These are phyloP conservation scores for Talinum fruticosum DNA, from an alignment of 148 eudicot species.

Conservation along the genomic window DNA sequence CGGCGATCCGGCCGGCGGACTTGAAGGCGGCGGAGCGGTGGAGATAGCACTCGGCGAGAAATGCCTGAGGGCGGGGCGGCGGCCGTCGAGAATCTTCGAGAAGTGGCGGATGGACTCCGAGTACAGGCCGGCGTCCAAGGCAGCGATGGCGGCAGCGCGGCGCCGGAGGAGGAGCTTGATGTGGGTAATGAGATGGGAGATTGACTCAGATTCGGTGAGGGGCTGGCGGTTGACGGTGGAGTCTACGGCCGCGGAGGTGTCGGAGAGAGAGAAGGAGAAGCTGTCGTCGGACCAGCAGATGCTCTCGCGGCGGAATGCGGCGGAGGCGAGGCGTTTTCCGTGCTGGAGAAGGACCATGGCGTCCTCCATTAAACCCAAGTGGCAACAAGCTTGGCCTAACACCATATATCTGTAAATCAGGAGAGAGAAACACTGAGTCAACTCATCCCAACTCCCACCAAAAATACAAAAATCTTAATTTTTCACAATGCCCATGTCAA, in stretches of 20 bases:
- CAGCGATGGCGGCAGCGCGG: constrained; percentile 77
- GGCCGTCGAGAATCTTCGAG: constrained; percentile 82
- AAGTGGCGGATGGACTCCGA: constrained; percentile 87
- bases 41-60: constrained; percentile 84
- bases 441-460: not conserved
- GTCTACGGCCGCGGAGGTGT: constrained; percentile 26
- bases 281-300: constrained; percentile 80
- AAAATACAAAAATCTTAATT: not conserved
- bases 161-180: constrained; percentile 88
- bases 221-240: constrained; percentile 31
- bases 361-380: constrained; percentile 91
- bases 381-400: constrained; percentile 92
- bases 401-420: constrained; percentile 63
- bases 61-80: constrained; percentile 79
- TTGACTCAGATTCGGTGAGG: constrained; percentile 52
- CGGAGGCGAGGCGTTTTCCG: constrained; percentile 87
- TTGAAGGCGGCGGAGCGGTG: constrained; percentile 71
- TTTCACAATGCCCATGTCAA: too few species aligned
- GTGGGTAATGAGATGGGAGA: constrained; percentile 65
- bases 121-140: constrained; percentile 79
- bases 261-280: constrained; percentile 50
- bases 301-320: constrained; percentile 89
- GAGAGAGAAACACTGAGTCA: not conserved
- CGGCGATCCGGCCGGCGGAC: constrained; percentile 63
- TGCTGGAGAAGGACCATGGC: constrained; percentile 92